These are phyloP conservation scores for Oehlia diaphana DNA, from an alignment of 192 early-diverging fungal genomes.

Conservation along the genomic window DNA sequence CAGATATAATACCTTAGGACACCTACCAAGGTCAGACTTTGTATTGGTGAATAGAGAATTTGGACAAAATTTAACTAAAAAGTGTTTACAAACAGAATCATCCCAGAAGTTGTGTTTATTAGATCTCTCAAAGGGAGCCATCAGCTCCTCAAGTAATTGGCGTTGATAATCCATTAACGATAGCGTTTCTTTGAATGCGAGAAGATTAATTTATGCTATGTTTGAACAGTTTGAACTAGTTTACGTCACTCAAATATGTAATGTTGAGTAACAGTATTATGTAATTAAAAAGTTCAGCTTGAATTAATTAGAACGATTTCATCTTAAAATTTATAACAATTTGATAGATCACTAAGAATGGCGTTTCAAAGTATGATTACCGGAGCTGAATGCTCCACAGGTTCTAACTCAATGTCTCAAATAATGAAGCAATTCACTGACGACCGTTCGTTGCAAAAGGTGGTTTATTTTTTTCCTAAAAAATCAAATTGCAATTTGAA, in stretches of 20 bases:
- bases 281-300: too few relatives aligned
- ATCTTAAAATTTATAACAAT: background rate
- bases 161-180: slow-evolving; percentile 23
- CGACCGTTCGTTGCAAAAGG: slow-evolving; percentile 77
- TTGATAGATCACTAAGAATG: slow-evolving; percentile 16
- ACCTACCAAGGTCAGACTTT: slow-evolving; percentile 76
- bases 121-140: slow-evolving; percentile 20
- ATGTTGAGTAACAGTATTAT: too few relatives aligned
- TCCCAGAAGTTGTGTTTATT: slow-evolving; percentile 28
- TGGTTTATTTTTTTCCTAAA: slow-evolving; percentile 29
- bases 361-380: slow-evolving; percentile 39
- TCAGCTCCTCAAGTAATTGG: slow-evolving; percentile 25
- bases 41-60: slow-evolving; percentile 84
- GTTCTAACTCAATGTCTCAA: slow-evolving; percentile 70
- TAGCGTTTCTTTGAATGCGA: background rate
- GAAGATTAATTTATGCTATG: too few relatives aligned
- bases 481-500: background rate
- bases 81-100: slow-evolving; percentile 69
- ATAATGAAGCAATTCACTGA: slow-evolving; percentile 83
- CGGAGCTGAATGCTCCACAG: slow-evolving; percentile 73
- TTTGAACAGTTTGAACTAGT: too few relatives aligned
- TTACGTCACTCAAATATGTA: too few relatives aligned
- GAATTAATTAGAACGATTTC: too few relatives aligned
- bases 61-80: slow-evolving; percentile 82
- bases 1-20: slow-evolving; percentile 10